These are phyloP conservation scores for Chaetomium tenue DNA, from an alignment of 495 filamentous ascomycete genomes.

Conservation along the genomic window DNA sequence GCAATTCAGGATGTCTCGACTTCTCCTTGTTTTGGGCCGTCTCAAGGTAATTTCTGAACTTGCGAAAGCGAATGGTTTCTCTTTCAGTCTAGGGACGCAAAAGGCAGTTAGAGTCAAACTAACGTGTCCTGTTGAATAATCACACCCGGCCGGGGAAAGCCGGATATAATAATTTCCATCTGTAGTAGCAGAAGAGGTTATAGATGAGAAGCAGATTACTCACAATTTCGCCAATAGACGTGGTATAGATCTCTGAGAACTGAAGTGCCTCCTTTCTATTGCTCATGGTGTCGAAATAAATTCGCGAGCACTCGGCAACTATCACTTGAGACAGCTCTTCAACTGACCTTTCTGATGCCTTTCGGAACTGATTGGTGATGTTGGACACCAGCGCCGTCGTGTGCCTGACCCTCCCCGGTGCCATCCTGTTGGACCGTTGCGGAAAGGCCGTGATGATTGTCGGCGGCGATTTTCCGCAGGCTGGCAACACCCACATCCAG, in stretches of 20 bases:
- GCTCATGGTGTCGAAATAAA: not conserved
- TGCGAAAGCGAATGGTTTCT: not conserved
- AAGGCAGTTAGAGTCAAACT: not conserved
- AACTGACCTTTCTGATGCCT: not conserved
- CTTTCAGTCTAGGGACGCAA: not conserved
- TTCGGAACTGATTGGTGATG: not conserved
- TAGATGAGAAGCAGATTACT: not conserved
- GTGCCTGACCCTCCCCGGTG: not conserved
- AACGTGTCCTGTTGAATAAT: not conserved
- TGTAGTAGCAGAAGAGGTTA: too few relatives aligned
- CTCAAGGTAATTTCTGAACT: not conserved
- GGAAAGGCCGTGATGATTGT: constrained; percentile 1
- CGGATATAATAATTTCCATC: too few relatives aligned
- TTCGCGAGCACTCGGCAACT: not conserved
- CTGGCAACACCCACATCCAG: not conserved
- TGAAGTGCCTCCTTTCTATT: not conserved
- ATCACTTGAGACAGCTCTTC: not conserved
- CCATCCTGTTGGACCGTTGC: not conserved
- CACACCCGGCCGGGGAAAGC: not conserved
- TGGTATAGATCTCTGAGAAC: not conserved
- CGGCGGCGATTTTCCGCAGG: not conserved
- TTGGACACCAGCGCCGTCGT: not conserved
- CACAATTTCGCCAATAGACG: not conserved
- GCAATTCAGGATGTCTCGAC: not conserved
- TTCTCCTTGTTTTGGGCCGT: not conserved